Evolutionary conservation across 139 green algal genomes (phyloP).

Genomic region (Mesotaenium endlicherianum): DNA sequence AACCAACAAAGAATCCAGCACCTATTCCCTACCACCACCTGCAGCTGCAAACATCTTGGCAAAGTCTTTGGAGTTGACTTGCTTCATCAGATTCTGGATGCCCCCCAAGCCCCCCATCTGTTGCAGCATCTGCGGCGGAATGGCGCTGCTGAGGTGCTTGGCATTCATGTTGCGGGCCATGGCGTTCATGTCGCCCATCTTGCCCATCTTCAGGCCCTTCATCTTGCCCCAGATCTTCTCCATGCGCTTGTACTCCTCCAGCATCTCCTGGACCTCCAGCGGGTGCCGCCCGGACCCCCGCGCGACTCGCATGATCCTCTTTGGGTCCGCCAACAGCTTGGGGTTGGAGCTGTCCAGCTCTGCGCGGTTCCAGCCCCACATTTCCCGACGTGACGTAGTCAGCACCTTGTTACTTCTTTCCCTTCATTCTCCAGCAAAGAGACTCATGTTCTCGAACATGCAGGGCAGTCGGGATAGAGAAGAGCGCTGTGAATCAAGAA

Average conservation of each 20-base stretch:
- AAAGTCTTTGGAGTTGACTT: constrained; percentile 21
- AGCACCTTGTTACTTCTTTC: no score
- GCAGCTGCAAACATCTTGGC: constrained; percentile 3
- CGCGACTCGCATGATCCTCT: constrained; percentile 48
- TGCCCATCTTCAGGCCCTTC: constrained; percentile 88
- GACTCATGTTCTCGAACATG: no score
- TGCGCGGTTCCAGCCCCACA: no score
- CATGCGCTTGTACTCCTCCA: constrained; percentile 91
- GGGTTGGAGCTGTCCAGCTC: constrained; percentile 51
- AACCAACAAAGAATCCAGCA: background rate
- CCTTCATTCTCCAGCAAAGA: no score
- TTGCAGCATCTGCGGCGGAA: constrained; percentile 90
- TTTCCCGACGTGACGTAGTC: no score
- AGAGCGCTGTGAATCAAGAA: no score
- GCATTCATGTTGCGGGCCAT: constrained; percentile 60
- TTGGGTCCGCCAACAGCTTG: constrained; percentile 43
- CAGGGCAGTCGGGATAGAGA: no score
- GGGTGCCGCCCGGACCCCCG: constrained; percentile 37
- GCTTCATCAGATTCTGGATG: constrained; percentile 77
- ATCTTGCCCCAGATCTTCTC: constrained; percentile 82
- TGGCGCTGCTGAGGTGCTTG: constrained; percentile 76
- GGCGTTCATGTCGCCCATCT: constrained; percentile 70
- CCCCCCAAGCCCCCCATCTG: constrained; percentile 89
- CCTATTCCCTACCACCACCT: background rate
- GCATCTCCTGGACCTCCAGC: constrained; percentile 66